A percentile compares a stretch with the other conserved stretches of the same genome.
phyloP scores from a whole-genome alignment of 257 asterid species.

The Datura wrightii region DNA sequence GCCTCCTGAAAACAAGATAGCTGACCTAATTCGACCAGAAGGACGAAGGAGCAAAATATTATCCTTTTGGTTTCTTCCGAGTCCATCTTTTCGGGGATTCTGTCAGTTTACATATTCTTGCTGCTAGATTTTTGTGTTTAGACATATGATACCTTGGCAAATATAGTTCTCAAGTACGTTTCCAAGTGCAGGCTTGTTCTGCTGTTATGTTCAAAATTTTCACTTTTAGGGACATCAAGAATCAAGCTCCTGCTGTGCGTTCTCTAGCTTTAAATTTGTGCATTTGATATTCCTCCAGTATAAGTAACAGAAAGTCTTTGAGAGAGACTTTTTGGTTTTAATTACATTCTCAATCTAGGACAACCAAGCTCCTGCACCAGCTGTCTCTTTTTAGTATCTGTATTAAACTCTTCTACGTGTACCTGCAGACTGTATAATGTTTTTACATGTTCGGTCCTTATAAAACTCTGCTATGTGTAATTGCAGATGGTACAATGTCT shows the following conservation, averaged over 20 bases:
- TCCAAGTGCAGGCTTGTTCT: not conserved
- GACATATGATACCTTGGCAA: not conserved
- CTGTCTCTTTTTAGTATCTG: not conserved
- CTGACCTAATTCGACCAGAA: not conserved
- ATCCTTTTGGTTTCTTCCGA: not conserved
- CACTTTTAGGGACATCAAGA: not conserved
- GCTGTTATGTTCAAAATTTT: not conserved
- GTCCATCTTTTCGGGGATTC: not conserved
- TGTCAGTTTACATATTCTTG: not conserved
- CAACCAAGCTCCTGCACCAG: not conserved
- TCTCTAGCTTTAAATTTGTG: not conserved
- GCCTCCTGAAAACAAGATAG: not conserved
- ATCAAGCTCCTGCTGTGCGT: not conserved
- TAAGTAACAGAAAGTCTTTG: not conserved
- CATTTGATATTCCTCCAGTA: not conserved
- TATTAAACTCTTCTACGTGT: constrained; percentile 29
- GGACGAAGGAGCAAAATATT: not conserved
- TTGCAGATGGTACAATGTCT: constrained; percentile 77
- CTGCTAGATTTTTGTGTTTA: not conserved
- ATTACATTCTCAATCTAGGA: not conserved
- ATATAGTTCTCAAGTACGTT: not conserved
- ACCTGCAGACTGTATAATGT: constrained; percentile 69
- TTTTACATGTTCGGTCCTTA: constrained; percentile 30
- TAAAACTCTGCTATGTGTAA: constrained; percentile 33
- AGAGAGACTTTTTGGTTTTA: not conserved